Conservation (phyloP, 78 protist genomes). For the Acrasis kona region DNA sequence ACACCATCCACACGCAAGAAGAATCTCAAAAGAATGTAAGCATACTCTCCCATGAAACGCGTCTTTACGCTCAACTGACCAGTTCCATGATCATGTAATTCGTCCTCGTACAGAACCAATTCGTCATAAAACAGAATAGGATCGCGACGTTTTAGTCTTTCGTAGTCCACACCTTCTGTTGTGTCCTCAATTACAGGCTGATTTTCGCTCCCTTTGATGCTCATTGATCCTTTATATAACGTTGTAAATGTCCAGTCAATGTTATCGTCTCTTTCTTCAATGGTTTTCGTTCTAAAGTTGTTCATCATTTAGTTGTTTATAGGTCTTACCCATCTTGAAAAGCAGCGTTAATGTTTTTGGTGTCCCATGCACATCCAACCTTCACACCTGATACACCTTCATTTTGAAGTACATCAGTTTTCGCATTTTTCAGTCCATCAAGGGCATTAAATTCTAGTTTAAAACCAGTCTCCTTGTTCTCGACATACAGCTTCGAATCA, state of each 20-base stretch:
- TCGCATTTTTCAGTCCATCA: neutral
- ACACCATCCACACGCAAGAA: slow-evolving; percentile 58
- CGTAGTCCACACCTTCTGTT: neutral
- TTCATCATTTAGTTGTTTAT: too few species aligned
- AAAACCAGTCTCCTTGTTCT: neutral
- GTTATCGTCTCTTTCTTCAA: neutral
- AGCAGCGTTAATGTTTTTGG: neutral
- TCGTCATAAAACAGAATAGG: slow-evolving; percentile 56
- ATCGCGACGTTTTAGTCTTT: slow-evolving; percentile 24
- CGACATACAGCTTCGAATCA: neutral
- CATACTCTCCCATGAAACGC: slow-evolving; percentile 55
- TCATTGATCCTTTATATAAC: neutral
- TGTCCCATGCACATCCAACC: neutral
- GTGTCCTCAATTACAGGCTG: neutral
- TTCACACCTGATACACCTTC: neutral
- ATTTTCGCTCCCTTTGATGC: too few species aligned
- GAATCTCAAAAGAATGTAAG: slow-evolving; percentile 43
- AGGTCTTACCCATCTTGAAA: too few species aligned
- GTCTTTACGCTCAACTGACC: slow-evolving; percentile 22
- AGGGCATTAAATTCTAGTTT: neutral
- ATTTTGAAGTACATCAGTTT: neutral
- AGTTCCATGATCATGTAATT: slow-evolving; percentile 62
- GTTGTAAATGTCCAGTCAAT: neutral
- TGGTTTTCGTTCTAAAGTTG: neutral
- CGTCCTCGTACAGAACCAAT: slow-evolving; percentile 53